Evolutionary conservation across 1,139 yeast genomes (phyloP), one percentile per base, ranked within the genome.

Genomic region (Diutina mesorugosa): DNA sequence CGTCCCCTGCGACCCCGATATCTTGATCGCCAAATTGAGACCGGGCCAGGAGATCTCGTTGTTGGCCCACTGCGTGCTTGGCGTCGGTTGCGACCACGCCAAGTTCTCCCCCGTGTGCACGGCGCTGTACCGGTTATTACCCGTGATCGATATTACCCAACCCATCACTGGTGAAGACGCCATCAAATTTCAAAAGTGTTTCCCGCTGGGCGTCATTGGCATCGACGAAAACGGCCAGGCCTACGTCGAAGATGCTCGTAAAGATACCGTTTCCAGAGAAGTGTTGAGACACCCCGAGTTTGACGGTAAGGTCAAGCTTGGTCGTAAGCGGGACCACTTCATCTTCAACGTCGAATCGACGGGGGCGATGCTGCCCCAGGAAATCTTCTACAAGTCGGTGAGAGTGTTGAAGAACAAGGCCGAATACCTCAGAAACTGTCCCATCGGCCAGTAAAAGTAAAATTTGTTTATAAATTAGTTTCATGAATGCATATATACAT

Each of bases 321-420:
- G 98, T 50, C 83, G 99, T 72, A 79, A 79, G 65, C 84, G 97
- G 70, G 96, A 88, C 69, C 96, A 93, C 66, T 93, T 93, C 69
- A 88, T 93, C 57, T 93, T 90, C 76, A 90, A 89, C 67, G 89
- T 93, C 57, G 99, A 93, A 72, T 85, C 95, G 58, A 85, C 96
- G 3, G 98, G 99, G 48, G 97, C 97, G 55, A 91, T 93, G 96
- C 79, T 90, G 38, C 97, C 99, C 28, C 96, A 89, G 66, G 98
- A 91, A 71, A 90, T 93, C 57, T 93, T 93, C 72, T 84, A 88
- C 72, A 93, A 93, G 71, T 83, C 95, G 59, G 87, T 93, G 58
- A 80, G 93, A 68, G 84, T 90, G 57, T 78, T 93, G 69, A 87
- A 84, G 71, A 85, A 85, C 67, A 93, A 93, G 74, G 96, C 95